Evolutionary conservation across 2,329 filamentous ascomycete genomes (phyloP).

Genomic region (Xylariaceae sp.): DNA sequence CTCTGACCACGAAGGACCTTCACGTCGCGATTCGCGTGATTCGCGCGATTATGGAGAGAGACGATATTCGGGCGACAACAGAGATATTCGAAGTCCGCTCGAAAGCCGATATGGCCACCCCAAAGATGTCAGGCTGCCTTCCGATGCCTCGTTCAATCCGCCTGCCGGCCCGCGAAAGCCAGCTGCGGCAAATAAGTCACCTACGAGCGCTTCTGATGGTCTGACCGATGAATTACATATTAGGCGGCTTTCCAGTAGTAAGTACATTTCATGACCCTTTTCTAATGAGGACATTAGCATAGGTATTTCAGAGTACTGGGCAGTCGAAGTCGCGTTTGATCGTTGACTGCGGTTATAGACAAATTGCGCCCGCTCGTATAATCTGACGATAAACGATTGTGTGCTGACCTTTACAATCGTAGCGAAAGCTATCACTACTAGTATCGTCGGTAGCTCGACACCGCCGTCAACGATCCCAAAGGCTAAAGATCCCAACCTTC

Average conservation of each 20-base stretch:
- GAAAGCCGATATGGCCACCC: constrained; percentile 7
- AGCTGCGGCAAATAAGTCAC: constrained; percentile 6
- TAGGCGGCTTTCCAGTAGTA: constrained; percentile 18
- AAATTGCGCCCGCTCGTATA: neutral
- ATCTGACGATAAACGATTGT: neutral
- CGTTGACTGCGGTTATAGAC: neutral
- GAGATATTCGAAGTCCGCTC: constrained; percentile 3
- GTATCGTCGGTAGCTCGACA: neutral
- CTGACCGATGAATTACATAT: constrained; percentile 4
- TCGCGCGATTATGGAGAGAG: constrained; percentile 13
- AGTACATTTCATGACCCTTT: constrained; percentile 8
- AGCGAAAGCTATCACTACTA: constrained; percentile 8
- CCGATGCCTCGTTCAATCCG: constrained; percentile 16
- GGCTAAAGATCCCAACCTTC: constrained; percentile 24
- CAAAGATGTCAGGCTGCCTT: constrained; percentile 8
- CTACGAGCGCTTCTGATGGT: neutral
- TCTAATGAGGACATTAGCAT: neutral
- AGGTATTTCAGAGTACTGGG: neutral
- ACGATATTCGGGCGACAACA: neutral
- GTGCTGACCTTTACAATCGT: constrained; percentile 9
- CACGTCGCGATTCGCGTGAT: constrained; percentile 13
- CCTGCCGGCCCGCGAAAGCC: neutral
- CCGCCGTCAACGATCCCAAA: constrained; percentile 14
- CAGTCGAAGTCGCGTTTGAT: neutral
- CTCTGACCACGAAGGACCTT: constrained; percentile 22